phyloP scores from a whole-genome alignment of 805 yeast genomes.

The Metschnikowia kunwiensis region DNA sequence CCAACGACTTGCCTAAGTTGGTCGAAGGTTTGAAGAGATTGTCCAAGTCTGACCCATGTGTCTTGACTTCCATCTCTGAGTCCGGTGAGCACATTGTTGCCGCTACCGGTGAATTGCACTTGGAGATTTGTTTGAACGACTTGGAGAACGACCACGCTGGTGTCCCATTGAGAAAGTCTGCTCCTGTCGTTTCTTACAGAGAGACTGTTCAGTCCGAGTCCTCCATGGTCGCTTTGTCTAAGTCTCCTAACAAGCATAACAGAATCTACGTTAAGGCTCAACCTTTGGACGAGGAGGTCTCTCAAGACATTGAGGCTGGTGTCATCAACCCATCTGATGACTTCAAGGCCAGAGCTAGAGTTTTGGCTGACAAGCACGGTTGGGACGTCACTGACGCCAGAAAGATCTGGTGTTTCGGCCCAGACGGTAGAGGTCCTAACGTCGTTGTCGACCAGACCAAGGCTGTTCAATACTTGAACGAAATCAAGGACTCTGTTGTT shows the following conservation, averaged over 20 bases:
- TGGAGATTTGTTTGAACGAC: conserved; percentile 95
- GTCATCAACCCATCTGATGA: conserved; percentile 92
- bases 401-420: conserved; percentile 99
- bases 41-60: conserved; percentile 99
- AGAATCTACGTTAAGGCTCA: conserved; percentile 97
- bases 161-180: conserved; percentile 95
- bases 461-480: conserved; percentile 98
- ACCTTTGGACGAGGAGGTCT: conserved; percentile 91
- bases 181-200: conserved; percentile 98
- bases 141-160: conserved; percentile 99
- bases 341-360: conserved; percentile 98
- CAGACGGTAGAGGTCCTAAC: conserved; percentile 99
- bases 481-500: conserved; percentile 98
- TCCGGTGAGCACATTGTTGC: conserved; percentile 99
- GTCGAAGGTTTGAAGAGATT: conserved; percentile 99
- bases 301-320: conserved; percentile 91
- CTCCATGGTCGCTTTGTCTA: conserved; percentile 92
- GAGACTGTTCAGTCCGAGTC: conserved; percentile 96
- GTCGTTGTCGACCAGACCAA: conserved; percentile 98
- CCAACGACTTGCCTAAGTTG: conserved; percentile 97
- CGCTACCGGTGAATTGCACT: conserved; percentile 99
- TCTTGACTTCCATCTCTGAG: conserved; percentile 77
- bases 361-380: conserved; percentile 97
- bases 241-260: conserved; percentile 99
- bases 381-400: conserved; percentile 99